phyloP scores from a whole-genome alignment of 2,329 filamentous ascomycete genomes.

The Talaromyces sp. region DNA sequence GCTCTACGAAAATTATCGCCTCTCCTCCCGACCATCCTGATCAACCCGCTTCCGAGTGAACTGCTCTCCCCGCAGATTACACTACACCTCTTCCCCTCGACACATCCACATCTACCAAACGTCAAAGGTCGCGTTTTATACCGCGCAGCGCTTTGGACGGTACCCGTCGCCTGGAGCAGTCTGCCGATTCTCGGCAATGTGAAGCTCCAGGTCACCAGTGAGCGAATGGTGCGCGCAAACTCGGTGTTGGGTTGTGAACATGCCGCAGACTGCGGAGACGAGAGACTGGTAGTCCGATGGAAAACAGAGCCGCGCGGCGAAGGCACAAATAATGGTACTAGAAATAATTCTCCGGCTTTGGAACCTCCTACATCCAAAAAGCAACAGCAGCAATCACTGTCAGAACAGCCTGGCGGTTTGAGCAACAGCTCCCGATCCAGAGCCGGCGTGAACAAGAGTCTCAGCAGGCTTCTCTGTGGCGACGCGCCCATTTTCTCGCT shows the following conservation, averaged over 20 bases:
- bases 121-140: slow-evolving; percentile 88
- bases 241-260: slow-evolving; percentile 31
- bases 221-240: slow-evolving; percentile 69
- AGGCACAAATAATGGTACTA: too few relatives aligned
- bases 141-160: slow-evolving; percentile 89
- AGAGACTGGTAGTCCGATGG: slow-evolving; percentile 90
- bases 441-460: slow-evolving; percentile 31
- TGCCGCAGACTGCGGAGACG: slow-evolving; percentile 40
- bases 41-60: slow-evolving; percentile 55
- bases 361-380: slow-evolving; percentile 9
- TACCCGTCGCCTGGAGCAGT: slow-evolving; percentile 90
- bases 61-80: slow-evolving; percentile 58
- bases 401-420: background rate
- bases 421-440: slow-evolving; percentile 14
- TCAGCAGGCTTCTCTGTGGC: slow-evolving; percentile 47
- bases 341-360: background rate
- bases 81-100: slow-evolving; percentile 60
- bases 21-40: slow-evolving; percentile 55
- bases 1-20: slow-evolving; percentile 58
- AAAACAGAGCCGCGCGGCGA: slow-evolving; percentile 51
- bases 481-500: slow-evolving; percentile 44
- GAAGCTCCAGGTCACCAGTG: slow-evolving; percentile 76
- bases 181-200: slow-evolving; percentile 89
- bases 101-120: slow-evolving; percentile 65
- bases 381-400: slow-evolving; percentile 7